Conservation (phyloP, 75 land plant species). For the Pinus albicaulis region DNA sequence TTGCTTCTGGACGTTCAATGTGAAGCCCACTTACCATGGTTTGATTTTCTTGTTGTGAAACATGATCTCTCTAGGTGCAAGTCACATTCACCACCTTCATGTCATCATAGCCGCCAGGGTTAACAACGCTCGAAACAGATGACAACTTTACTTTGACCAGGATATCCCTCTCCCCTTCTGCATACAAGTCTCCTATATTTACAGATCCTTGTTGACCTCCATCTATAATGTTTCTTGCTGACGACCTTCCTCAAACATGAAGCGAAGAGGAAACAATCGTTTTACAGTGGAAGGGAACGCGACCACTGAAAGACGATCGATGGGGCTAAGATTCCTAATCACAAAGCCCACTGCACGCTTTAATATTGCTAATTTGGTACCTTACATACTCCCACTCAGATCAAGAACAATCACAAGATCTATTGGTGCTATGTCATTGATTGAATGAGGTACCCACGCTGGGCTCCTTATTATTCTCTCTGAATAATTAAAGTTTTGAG, state of each 20-base stretch:
- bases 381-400: constrained; percentile 73
- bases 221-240: constrained; percentile 36
- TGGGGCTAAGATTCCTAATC: constrained; percentile 62
- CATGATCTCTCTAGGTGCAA: constrained; percentile 24
- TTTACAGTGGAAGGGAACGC: constrained; percentile 75
- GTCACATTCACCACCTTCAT: constrained; percentile 12
- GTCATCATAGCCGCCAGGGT: neutral
- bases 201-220: constrained; percentile 19
- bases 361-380: constrained; percentile 65
- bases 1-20: constrained; percentile 11
- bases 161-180: constrained; percentile 17
- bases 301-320: constrained; percentile 76
- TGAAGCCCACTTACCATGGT: constrained; percentile 3
- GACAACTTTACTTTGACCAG: constrained; percentile 13
- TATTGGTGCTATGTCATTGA: constrained; percentile 21
- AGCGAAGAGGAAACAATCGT: constrained; percentile 66
- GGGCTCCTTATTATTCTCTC: constrained; percentile 11
- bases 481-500: neutral
- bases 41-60: constrained; percentile 13
- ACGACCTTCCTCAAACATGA: constrained; percentile 65
- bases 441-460: neutral
- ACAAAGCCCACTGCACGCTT: constrained; percentile 76
- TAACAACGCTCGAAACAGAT: neutral
- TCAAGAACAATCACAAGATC: constrained; percentile 84
- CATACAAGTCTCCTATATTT: constrained; percentile 39